These are phyloP conservation scores for Pistacia integerrima DNA, from an alignment of 345 rosid species.

Conservation along the genomic window DNA sequence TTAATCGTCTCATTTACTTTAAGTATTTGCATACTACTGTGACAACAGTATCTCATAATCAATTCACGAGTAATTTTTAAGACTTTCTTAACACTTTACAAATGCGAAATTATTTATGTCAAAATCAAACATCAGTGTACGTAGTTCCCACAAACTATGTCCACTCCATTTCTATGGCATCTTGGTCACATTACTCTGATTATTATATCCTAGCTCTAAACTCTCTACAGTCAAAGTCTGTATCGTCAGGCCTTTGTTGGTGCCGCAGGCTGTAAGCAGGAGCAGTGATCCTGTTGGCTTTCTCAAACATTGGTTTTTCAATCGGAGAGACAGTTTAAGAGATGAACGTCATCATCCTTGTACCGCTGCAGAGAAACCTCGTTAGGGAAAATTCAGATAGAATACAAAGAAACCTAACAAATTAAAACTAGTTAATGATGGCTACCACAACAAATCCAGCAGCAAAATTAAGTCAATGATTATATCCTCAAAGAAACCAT, in stretches of 20 bases:
- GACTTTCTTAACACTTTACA: no score
- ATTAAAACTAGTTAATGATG: neutral
- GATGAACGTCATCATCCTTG: neutral
- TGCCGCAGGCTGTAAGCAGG: slow-evolving; percentile 6
- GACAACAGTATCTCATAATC: no score
- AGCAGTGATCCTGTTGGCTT: slow-evolving; percentile 12
- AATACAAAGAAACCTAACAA: neutral
- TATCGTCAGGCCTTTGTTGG: no score
- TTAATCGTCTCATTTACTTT: no score
- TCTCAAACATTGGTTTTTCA: slow-evolving; percentile 32
- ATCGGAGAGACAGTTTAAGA: slow-evolving; percentile 1
- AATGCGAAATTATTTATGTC: neutral
- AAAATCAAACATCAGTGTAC: no score
- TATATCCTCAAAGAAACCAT: no score
- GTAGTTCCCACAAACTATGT: neutral
- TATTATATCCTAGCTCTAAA: neutral
- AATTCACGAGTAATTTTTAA: no score
- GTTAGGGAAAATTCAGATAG: neutral
- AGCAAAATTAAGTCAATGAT: neutral
- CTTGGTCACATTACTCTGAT: neutral
- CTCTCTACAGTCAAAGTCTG: neutral
- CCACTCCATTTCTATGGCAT: neutral
- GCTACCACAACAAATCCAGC: neutral
- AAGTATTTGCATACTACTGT: no score
- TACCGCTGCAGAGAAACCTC: no score